Evolutionary conservation across 441 rosid species (phyloP).

Genomic region (Macaranga tanarius): DNA sequence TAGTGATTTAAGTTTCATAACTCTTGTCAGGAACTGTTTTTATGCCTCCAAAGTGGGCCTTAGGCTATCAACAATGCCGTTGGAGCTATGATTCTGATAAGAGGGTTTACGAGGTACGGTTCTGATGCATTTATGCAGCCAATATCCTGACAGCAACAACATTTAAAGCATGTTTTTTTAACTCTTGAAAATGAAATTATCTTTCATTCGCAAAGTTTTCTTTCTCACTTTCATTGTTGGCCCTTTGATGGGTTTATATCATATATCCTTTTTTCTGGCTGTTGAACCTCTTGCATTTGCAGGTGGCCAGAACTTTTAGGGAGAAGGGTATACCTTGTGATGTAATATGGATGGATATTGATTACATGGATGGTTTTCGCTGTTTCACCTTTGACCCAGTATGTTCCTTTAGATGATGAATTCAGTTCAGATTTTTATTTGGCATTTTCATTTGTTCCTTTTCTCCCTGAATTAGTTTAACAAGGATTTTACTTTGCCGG

Average conservation of each 20-base stretch:
- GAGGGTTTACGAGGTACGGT: constrained; percentile 77
- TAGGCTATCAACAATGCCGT: constrained; percentile 96
- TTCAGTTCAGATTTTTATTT: neutral
- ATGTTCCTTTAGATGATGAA: constrained; percentile 25
- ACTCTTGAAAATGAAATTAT: neutral
- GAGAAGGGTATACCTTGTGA: constrained; percentile 89
- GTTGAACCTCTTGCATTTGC: constrained; percentile 22
- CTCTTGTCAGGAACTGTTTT: constrained; percentile 66
- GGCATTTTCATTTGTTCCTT: neutral
- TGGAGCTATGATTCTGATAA: constrained; percentile 85
- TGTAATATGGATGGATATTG: constrained; percentile 99
- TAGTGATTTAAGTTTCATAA: constrained; percentile 5
- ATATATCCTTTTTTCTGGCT: constrained; percentile 8
- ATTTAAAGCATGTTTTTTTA: constrained; percentile 2
- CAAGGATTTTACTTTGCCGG: neutral
- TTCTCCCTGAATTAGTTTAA: neutral
- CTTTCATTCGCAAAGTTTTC: neutral
- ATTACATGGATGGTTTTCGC: constrained; percentile 98
- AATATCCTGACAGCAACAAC: neutral
- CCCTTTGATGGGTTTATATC: constrained; percentile 3
- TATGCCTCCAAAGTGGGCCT: constrained; percentile 98
- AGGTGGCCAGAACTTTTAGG: constrained; percentile 76
- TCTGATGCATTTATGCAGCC: constrained; percentile 5
- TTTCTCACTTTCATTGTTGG: neutral
- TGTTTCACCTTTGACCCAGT: constrained; percentile 96